A percentile compares a stretch with the other conserved stretches of the same genome.
phyloP scores from a whole-genome alignment of 2,329 filamentous ascomycete genomes.

The Metarhizium humberi region DNA sequence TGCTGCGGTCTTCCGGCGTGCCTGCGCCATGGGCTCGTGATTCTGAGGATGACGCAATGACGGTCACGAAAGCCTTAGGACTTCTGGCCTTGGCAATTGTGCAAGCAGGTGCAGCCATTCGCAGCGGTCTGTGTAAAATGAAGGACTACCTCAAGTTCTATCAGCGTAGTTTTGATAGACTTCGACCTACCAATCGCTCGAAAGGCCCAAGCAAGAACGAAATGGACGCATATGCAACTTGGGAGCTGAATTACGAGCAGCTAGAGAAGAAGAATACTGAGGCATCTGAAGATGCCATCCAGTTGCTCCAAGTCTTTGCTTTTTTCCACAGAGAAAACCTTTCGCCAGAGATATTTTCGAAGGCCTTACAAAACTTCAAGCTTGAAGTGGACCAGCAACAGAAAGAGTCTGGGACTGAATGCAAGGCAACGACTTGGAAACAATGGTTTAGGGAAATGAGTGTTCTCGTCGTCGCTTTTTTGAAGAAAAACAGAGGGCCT shows the following conservation, averaged over 20 bases:
- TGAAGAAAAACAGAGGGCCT: not conserved
- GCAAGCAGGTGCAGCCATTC: slow-evolving; percentile 7
- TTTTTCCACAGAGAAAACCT: slow-evolving; percentile 5
- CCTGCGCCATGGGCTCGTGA: slow-evolving; percentile 4
- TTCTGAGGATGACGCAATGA: not conserved
- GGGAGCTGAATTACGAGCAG: slow-evolving; percentile 4
- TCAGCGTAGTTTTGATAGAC: not conserved
- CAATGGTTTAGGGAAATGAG: not conserved
- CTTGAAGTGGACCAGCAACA: not conserved
- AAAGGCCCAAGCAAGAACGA: not conserved
- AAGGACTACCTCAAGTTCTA: slow-evolving; percentile 5
- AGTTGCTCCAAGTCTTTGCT: slow-evolving; percentile 5
- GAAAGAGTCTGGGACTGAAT: not conserved
- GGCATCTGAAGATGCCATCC: slow-evolving; percentile 1
- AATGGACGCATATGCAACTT: slow-evolving; percentile 1
- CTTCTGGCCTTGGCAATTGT: slow-evolving; percentile 7
- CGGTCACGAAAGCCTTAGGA: slow-evolving; percentile 4
- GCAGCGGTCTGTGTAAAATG: slow-evolving; percentile 5
- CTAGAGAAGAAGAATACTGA: slow-evolving; percentile 4
- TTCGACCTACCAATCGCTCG: not conserved
- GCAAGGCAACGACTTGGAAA: not conserved
- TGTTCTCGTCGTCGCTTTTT: not conserved
- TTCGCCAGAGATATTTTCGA: not conserved
- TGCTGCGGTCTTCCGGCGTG: slow-evolving; percentile 2
- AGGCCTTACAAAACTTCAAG: not conserved